Evolutionary conservation across 768 basidiomycete genomes (phyloP).

Genomic region (Agaricus sinodeliciosus): DNA sequence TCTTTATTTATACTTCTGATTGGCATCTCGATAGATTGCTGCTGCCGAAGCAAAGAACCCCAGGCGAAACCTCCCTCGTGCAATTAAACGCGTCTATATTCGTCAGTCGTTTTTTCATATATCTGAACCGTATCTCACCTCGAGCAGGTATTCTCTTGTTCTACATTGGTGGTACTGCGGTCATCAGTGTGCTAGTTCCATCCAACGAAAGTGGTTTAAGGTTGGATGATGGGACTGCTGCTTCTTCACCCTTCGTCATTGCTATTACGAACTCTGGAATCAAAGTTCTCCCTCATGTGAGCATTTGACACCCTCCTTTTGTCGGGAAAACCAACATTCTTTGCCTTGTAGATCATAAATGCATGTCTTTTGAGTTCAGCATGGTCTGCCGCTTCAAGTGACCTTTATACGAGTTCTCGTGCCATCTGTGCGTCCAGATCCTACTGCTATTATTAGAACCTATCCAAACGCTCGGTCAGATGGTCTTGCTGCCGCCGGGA

Average conservation of each 20-base stretch:
- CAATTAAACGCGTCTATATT: conserved; percentile 68
- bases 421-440: conserved; percentile 58
- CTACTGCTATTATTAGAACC: background rate
- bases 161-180: conserved; percentile 57
- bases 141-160: conserved; percentile 77
- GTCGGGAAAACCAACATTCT: background rate
- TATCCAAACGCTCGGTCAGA: conserved; percentile 34
- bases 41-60: conserved; percentile 93
- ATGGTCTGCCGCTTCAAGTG: conserved; percentile 88
- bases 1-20: conserved; percentile 4
- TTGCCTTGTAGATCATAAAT: conserved; percentile 56
- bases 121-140: background rate
- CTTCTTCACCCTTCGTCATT: conserved; percentile 86
- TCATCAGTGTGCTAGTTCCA: conserved; percentile 83
- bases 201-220: conserved; percentile 53
- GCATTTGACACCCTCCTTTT: conserved; percentile 14
- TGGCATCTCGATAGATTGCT: conserved; percentile 51
- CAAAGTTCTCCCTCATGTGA: conserved; percentile 70
- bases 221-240: conserved; percentile 52
- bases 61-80: conserved; percentile 51
- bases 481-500: conserved; percentile 72
- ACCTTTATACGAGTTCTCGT: conserved; percentile 84
- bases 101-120: conserved; percentile 28
- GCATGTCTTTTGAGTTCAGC: conserved; percentile 82
- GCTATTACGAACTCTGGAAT: conserved; percentile 87